phyloP scores from a whole-genome alignment of 2,329 filamentous ascomycete genomes.

The Rhytidhysteron rufulum region DNA sequence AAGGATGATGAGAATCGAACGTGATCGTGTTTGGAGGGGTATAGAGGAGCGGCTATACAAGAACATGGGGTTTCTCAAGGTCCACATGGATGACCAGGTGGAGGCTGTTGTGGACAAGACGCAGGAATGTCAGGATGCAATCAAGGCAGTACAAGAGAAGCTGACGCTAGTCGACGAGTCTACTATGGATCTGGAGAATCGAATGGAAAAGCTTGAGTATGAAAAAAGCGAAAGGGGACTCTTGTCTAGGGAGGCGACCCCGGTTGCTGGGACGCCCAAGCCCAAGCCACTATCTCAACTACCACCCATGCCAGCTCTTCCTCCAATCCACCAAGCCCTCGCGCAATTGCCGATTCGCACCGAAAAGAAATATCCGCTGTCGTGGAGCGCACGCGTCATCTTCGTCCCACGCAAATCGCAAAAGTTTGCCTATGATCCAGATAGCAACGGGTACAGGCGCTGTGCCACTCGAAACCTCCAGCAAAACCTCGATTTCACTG shows the following conservation, averaged over 20 bases:
- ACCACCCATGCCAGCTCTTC: conserved; percentile 22
- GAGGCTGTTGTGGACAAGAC: conserved; percentile 39
- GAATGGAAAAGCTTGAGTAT: conserved; percentile 33
- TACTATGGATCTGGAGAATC: conserved; percentile 37
- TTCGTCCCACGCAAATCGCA: conserved; percentile 36
- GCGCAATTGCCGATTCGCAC: conserved; percentile 34
- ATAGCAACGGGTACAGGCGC: conserved; percentile 34
- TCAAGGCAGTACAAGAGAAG: conserved; percentile 33
- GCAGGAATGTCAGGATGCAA: conserved; percentile 33
- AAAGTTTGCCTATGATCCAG: conserved; percentile 34
- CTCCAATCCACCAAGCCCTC: conserved; percentile 18
- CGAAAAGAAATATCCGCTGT: conserved; percentile 33
- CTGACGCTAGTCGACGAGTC: conserved; percentile 36
- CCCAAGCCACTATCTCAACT: conserved; percentile 22
- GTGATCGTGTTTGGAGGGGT: conserved; percentile 27
- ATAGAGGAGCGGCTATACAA: conserved; percentile 35
- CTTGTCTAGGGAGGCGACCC: conserved; percentile 26
- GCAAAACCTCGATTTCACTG: conserved; percentile 33
- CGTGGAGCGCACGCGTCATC: conserved; percentile 36
- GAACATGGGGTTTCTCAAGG: conserved; percentile 35
- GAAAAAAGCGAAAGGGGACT: conserved; percentile 7
- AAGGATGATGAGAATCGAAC: conserved; percentile 29
- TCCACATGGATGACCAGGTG: conserved; percentile 37
- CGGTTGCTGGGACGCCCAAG: conserved; percentile 25
- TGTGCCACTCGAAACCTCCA: conserved; percentile 37